Evolutionary conservation across 139 green algal species (phyloP).

Genomic region (Chlorella ohadii): DNA sequence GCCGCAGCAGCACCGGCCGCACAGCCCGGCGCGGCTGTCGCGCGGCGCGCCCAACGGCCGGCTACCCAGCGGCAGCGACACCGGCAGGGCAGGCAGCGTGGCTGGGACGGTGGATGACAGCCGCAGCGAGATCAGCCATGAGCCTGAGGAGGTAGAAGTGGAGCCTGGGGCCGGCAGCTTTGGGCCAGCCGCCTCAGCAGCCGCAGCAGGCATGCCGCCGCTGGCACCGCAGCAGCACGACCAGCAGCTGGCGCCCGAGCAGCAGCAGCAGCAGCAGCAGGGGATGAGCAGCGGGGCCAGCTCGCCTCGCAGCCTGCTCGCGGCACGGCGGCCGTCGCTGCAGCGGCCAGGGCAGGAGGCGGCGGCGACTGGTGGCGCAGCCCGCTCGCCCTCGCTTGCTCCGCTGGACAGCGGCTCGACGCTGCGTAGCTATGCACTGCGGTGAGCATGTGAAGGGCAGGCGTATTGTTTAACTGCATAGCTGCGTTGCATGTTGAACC

Average conservation of each 20-base stretch:
- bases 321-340: background rate
- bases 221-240: background rate
- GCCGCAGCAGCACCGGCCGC: background rate
- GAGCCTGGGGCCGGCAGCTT: background rate
- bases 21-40: constrained; percentile 13
- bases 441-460: background rate
- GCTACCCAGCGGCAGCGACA: background rate
- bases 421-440: constrained; percentile 36
- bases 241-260: background rate
- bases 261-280: background rate
- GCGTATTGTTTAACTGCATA: no score
- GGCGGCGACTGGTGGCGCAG: background rate
- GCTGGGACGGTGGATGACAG: background rate
- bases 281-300: background rate
- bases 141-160: background rate
- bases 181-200: background rate
- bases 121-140: constrained; percentile 35
- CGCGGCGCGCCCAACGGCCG: background rate
- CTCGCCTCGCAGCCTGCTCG: background rate
- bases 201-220: background rate
- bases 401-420: background rate
- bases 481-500: no score
- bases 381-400: background rate
- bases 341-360: constrained; percentile 13
- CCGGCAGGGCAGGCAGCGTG: background rate